These are phyloP conservation scores for Carex arenaria DNA, from an alignment of 202 grass and related monocot species.

Conservation along the genomic window DNA sequence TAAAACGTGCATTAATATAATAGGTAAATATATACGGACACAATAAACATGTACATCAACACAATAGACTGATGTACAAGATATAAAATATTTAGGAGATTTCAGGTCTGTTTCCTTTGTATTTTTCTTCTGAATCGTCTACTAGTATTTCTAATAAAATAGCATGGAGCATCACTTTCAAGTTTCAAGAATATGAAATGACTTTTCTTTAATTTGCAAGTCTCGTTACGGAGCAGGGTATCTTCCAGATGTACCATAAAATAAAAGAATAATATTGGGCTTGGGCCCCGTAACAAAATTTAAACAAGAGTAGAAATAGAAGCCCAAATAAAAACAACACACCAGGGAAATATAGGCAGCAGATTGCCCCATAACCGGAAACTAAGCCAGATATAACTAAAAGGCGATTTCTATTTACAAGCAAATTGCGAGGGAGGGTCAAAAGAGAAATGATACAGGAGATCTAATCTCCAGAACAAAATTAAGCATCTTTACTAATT, in stretches of 20 bases:
- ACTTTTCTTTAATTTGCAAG: background rate
- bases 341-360: background rate
- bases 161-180: background rate
- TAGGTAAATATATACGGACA: too few species aligned
- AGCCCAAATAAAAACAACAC: background rate
- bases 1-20: too few species aligned
- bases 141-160: background rate
- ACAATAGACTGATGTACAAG: too few species aligned
- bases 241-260: background rate
- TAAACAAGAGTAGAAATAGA: background rate
- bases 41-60: too few species aligned
- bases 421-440: background rate
- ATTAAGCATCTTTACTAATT: slow-evolving; percentile 7
- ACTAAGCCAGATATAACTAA: slow-evolving; percentile 10
- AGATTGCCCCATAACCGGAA: background rate
- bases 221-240: background rate
- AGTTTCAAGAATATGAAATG: background rate
- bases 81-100: too few species aligned
- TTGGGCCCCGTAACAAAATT: background rate
- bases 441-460: background rate
- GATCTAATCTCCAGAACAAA: slow-evolving; percentile 4
- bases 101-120: background rate
- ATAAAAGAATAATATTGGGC: background rate
- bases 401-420: slow-evolving; percentile 5
- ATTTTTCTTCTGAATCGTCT: background rate